Percentiles rank a stretch among this genome's conserved stretches.
Conservation (phyloP, 2,329 filamentous ascomycete species). For the Chaetomium sp. region DNA sequence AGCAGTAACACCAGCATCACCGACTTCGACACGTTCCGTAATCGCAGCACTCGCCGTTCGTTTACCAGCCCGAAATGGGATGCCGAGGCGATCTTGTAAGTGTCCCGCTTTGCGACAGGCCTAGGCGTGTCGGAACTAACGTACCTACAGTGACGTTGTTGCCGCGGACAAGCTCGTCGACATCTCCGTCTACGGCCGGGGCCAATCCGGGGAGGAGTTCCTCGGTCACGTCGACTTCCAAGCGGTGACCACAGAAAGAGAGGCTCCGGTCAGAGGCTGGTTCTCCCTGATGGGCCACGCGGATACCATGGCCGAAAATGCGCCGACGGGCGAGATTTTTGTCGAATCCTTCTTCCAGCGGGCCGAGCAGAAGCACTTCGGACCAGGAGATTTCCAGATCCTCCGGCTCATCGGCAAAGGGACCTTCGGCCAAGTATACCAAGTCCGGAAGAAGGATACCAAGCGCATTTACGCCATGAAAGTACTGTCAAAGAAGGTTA, state of each 20-base stretch:
- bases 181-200: conserved; percentile 87
- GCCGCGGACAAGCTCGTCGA: conserved; percentile 88
- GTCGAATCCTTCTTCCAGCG: conserved; percentile 84
- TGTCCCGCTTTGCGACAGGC: conserved; percentile 31
- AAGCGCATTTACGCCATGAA: conserved; percentile 99
- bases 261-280: conserved; percentile 79
- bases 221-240: conserved; percentile 86
- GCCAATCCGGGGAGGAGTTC: conserved; percentile 81
- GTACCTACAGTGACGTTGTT: conserved; percentile 78
- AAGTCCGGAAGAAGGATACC: conserved; percentile 96
- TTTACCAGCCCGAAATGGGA: conserved; percentile 92
- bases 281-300: conserved; percentile 76
- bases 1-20: conserved; percentile 89
- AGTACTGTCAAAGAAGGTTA: conserved; percentile 98
- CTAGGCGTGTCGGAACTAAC: conserved; percentile 17
- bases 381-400: conserved; percentile 94
- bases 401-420: conserved; percentile 96
- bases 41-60: conserved; percentile 58
- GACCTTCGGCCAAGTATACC: conserved; percentile 97
- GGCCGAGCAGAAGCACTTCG: conserved; percentile 86
- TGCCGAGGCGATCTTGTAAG: conserved; percentile 92
- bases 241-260: conserved; percentile 64
- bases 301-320: conserved; percentile 70
- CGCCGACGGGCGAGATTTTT: conserved; percentile 83
- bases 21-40: conserved; percentile 63